These are phyloP conservation scores for Xanthoconium separans DNA, from an alignment of 1,284 basidiomycete species.

Conservation along the genomic window DNA sequence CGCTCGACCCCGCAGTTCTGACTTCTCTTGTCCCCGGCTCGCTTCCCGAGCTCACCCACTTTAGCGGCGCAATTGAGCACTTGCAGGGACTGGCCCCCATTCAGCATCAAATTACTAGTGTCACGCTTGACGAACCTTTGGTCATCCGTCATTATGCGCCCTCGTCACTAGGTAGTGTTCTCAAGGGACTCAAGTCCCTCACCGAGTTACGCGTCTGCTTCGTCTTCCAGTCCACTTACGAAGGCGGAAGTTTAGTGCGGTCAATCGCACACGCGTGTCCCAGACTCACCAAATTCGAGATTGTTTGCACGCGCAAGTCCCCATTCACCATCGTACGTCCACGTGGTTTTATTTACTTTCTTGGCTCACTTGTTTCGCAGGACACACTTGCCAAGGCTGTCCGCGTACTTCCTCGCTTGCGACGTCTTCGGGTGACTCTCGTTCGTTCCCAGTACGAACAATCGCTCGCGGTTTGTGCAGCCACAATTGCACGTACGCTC, in stretches of 20 bases:
- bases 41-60: conserved; percentile 51
- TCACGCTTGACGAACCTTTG: conserved; percentile 64
- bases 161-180: conserved; percentile 52
- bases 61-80: conserved; percentile 51
- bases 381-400: conserved; percentile 55
- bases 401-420: conserved; percentile 58
- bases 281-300: conserved; percentile 55
- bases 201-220: conserved; percentile 61
- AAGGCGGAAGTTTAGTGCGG: conserved; percentile 64
- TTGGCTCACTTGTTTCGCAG: conserved; percentile 27
- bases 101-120: conserved; percentile 44
- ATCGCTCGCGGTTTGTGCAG: conserved; percentile 53
- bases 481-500: conserved; percentile 59
- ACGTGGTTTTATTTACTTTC: neutral
- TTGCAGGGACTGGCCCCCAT: conserved; percentile 52
- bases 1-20: conserved; percentile 55
- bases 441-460: conserved; percentile 68
- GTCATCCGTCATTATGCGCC: conserved; percentile 64
- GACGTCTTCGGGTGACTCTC: conserved; percentile 56
- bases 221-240: conserved; percentile 67
- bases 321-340: conserved; percentile 64
- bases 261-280: conserved; percentile 65
- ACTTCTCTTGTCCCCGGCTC: conserved; percentile 44
- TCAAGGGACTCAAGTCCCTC: conserved; percentile 54
- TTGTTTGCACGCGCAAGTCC: conserved; percentile 65